phyloP scores from a whole-genome alignment of 2,329 filamentous ascomycete species.

The Ophiostoma tasmaniense region DNA sequence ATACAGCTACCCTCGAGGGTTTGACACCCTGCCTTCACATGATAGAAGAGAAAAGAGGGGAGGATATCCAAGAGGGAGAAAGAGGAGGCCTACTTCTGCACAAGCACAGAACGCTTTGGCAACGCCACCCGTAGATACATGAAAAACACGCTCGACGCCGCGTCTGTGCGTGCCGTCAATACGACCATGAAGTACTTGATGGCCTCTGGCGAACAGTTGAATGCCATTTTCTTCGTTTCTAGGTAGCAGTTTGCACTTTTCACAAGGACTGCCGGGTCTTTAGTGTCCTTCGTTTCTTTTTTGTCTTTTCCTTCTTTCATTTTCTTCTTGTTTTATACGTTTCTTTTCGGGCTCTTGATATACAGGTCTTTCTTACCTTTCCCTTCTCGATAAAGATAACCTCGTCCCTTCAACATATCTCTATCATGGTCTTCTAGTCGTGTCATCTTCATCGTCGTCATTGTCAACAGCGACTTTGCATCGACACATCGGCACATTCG shows the following conservation, averaged over 20 bases:
- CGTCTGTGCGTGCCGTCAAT: not conserved
- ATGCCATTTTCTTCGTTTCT: not conserved
- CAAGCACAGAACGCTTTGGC: not conserved
- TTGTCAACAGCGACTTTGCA: not conserved
- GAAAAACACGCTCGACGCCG: not conserved
- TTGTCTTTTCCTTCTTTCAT: not conserved
- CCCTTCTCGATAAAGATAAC: not conserved
- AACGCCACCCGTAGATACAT: not conserved
- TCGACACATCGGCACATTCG: not conserved
- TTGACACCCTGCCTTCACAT: not conserved
- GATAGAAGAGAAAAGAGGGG: not conserved
- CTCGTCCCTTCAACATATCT: not conserved
- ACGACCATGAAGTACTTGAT: not conserved
- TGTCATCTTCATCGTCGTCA: not conserved
- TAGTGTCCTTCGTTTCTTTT: not conserved
- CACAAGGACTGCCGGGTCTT: not conserved
- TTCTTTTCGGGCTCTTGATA: not conserved
- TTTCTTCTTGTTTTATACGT: not conserved
- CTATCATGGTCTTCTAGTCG: not conserved
- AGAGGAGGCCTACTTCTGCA: not conserved
- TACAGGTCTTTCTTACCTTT: not conserved
- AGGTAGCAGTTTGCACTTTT: not conserved
- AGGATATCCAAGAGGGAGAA: not conserved
- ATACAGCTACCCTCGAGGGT: not conserved
- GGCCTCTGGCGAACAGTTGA: not conserved